These are phyloP conservation scores for Fusarium neocosmosporiellum DNA, from an alignment of 2,329 filamentous ascomycete species.

Conservation along the genomic window DNA sequence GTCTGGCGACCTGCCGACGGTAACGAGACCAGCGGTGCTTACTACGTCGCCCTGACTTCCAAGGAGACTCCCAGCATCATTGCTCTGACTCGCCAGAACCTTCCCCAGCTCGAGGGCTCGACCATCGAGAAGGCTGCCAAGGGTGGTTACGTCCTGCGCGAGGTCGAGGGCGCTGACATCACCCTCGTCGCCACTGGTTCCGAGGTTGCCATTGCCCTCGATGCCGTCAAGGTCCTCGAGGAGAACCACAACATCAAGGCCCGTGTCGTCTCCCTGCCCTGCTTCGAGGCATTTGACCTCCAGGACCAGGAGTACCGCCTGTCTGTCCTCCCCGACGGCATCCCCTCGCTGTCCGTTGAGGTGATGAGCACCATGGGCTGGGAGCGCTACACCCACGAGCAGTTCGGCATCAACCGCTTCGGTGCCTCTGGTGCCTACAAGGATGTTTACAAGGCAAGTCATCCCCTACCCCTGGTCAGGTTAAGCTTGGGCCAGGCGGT, in stretches of 20 bases:
- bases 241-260: constrained; percentile 89
- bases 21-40: constrained; percentile 97
- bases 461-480: constrained; percentile 5
- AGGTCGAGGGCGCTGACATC: constrained; percentile 84
- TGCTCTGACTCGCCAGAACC: constrained; percentile 96
- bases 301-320: constrained; percentile 97
- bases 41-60: constrained; percentile 93
- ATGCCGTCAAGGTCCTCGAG: constrained; percentile 90
- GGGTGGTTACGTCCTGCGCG: constrained; percentile 92
- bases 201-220: constrained; percentile 92
- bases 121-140: constrained; percentile 90
- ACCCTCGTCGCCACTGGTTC: constrained; percentile 96
- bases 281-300: constrained; percentile 95
- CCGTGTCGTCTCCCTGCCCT: constrained; percentile 94
- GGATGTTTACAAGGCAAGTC: constrained; percentile 90
- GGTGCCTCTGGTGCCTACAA: constrained; percentile 97
- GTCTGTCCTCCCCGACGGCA: constrained; percentile 90
- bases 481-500: background rate
- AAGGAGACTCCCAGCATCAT: constrained; percentile 93
- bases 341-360: constrained; percentile 93
- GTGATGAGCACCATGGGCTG: constrained; percentile 97
- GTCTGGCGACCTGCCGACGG: constrained; percentile 99
- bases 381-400: constrained; percentile 99
- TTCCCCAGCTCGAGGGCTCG: constrained; percentile 96
- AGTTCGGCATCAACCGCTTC: constrained; percentile 99